phyloP scores from a whole-genome alignment of 192 early-diverging fungal genomes.

The Backusella morwellensis region DNA sequence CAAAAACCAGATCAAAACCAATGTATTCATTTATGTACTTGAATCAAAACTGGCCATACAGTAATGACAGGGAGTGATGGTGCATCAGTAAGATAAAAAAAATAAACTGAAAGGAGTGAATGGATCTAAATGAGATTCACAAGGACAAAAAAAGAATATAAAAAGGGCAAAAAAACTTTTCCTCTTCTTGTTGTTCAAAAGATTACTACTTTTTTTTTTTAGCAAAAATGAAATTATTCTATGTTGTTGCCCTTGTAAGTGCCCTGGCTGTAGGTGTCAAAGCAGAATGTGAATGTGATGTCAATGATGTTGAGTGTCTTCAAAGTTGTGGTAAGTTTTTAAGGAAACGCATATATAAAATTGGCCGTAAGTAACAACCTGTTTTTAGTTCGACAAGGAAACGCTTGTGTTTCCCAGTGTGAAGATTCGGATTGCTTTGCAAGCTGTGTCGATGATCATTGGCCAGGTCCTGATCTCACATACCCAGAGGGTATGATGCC shows the following conservation, averaged over 20 bases:
- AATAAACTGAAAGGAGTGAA: not conserved
- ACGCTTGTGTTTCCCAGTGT: constrained; percentile 1
- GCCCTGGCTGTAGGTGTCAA: not conserved
- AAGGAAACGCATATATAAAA: not conserved
- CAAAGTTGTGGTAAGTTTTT: constrained; percentile 12
- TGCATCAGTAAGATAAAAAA: not conserved
- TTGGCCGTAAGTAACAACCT: not conserved
- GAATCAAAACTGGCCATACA: not conserved
- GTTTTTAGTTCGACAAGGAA: not conserved
- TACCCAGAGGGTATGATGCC: not conserved
- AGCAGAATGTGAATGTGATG: constrained; percentile 13
- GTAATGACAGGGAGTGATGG: not conserved
- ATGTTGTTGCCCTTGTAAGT: not conserved
- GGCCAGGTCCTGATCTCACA: constrained; percentile 11
- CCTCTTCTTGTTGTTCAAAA: no score
- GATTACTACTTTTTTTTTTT: not conserved
- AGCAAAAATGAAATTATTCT: constrained; percentile 10
- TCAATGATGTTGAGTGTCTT: constrained; percentile 1
- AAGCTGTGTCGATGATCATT: constrained; percentile 13
- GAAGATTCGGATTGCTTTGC: constrained; percentile 1
- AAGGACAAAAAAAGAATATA: not conserved
- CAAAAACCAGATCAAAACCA: not conserved
- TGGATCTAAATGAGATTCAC: not conserved
- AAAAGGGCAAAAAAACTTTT: not conserved
- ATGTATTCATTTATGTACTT: not conserved